phyloP scores from a whole-genome alignment of 192 early-diverging fungal species.

The Backusella australiensis region DNA sequence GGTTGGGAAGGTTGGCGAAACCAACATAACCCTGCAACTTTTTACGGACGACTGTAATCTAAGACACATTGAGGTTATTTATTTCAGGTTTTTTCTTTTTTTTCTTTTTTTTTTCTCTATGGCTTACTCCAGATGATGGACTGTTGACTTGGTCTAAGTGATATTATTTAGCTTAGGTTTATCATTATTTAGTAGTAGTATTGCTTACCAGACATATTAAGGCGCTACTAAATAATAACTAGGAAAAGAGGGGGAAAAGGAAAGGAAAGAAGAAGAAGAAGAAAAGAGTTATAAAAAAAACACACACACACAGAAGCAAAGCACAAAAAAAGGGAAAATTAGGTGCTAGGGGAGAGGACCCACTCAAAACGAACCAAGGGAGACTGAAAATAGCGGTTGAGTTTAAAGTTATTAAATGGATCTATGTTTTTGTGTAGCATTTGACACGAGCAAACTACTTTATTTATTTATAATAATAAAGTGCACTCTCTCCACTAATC shows the following conservation, averaged over 20 bases:
- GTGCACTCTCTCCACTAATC: too few species aligned
- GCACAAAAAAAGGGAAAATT: not conserved
- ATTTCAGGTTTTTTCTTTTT: not conserved
- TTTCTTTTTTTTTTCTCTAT: too few species aligned
- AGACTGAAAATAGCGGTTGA: slow-evolving; percentile 1
- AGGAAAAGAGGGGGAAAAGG: not conserved
- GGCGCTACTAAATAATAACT: not conserved
- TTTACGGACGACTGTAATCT: slow-evolving; percentile 51
- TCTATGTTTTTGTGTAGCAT: slow-evolving; percentile 22
- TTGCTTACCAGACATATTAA: not conserved
- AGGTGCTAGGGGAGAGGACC: slow-evolving; percentile 22
- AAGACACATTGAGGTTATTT: not conserved
- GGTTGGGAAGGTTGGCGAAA: slow-evolving; percentile 93
- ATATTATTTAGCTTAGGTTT: not conserved
- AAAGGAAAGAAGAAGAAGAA: slow-evolving; percentile 2
- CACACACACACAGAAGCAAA: not conserved
- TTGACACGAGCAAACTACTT: slow-evolving; percentile 34
- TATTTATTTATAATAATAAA: slow-evolving; percentile 25
- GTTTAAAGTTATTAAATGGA: slow-evolving; percentile 2
- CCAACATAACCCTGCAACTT: slow-evolving; percentile 91
- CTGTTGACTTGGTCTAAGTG: slow-evolving; percentile 14
- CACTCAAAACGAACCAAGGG: not conserved
- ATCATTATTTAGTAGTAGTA: not conserved
- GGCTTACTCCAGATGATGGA: slow-evolving; percentile 13
- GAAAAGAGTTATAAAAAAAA: not conserved